These are phyloP conservation scores for Omphalea diandra DNA, from an alignment of 441 rosid genomes.

Conservation along the genomic window DNA sequence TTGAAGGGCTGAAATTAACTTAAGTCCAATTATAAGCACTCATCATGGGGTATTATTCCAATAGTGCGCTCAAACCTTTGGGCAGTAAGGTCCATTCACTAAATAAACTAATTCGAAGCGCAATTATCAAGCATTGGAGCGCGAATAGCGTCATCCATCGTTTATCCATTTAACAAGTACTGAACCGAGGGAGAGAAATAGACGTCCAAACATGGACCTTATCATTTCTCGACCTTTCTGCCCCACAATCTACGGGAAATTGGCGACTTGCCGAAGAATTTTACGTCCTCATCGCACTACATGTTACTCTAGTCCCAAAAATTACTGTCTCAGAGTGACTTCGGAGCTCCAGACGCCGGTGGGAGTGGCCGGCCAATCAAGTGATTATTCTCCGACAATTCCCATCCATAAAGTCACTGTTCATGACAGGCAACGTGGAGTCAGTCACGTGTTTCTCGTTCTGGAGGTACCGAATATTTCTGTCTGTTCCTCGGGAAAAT, in stretches of 20 bases:
- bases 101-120: no score
- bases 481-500: constrained; percentile 22
- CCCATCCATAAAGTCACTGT: constrained; percentile 79
- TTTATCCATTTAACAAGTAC: no score
- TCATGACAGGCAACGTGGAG: constrained; percentile 74
- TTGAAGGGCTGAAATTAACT: no score
- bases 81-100: no score
- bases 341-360: constrained; percentile 54
- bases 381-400: constrained; percentile 33
- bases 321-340: constrained; percentile 32
- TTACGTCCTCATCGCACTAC: constrained; percentile 10
- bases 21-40: no score
- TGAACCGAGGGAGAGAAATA: no score
- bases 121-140: no score
- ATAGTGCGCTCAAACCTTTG: no score
- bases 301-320: constrained; percentile 16
- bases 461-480: constrained; percentile 53
- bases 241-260: constrained; percentile 26
- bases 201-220: constrained; percentile 39
- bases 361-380: constrained; percentile 35
- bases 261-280: constrained; percentile 25
- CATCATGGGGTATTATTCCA: no score
- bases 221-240: constrained; percentile 31
- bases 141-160: no score
- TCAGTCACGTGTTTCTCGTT: constrained; percentile 70